A percentile compares a stretch with the other conserved stretches of the same genome.
Evolutionary conservation across 768 basidiomycete species (phyloP).

Genomic region (Podaxis mareebaensis): DNA sequence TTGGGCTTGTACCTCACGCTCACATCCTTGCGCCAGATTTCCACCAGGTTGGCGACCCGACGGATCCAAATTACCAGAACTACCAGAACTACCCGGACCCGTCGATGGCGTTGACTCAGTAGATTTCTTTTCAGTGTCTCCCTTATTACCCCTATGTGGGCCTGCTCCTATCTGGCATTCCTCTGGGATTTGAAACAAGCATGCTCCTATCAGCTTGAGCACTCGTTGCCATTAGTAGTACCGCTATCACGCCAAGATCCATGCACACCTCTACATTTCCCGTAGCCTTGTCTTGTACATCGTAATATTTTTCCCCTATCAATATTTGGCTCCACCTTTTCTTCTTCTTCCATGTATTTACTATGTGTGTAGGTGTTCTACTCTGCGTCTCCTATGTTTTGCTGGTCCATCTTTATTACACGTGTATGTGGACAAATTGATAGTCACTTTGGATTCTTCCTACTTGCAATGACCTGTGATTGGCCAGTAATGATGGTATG

Average conservation of each 20-base stretch:
- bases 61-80: slow-evolving; percentile 7
- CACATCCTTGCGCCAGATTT: slow-evolving; percentile 51
- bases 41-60: slow-evolving; percentile 71
- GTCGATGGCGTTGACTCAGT: not conserved
- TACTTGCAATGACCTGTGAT: not conserved
- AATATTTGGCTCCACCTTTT: not conserved
- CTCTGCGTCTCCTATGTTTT: not conserved
- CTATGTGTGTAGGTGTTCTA: not conserved
- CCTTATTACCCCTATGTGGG: slow-evolving; percentile 5
- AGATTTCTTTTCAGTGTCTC: not conserved
- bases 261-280: not conserved
- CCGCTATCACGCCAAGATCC: not conserved
- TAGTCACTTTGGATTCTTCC: not conserved
- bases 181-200: not conserved
- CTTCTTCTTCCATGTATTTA: not conserved
- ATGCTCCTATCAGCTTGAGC: not conserved
- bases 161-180: not conserved
- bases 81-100: slow-evolving; percentile 12
- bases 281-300: not conserved
- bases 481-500: not conserved
- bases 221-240: not conserved
- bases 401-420: not conserved
- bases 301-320: not conserved
- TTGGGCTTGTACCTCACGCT: not conserved
- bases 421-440: not conserved